These are phyloP conservation scores for Annulohypoxylon stygium DNA, from an alignment of 495 filamentous ascomycete genomes.

Conservation along the genomic window DNA sequence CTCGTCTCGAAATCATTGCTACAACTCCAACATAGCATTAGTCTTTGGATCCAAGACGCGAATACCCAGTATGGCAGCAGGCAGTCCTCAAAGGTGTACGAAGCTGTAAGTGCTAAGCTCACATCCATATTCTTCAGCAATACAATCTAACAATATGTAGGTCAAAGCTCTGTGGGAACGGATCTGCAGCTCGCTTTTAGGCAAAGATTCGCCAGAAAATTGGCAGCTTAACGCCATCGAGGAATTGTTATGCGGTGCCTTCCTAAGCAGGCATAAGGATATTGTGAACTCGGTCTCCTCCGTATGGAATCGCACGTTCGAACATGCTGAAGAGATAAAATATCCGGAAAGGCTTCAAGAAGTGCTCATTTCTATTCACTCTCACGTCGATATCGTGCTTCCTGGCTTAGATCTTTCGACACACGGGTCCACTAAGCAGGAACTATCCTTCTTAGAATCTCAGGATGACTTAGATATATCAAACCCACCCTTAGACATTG, in stretches of 20 bases:
- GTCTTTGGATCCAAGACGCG: constrained; percentile 71
- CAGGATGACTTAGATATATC: constrained; percentile 59
- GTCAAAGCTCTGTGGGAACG: constrained; percentile 58
- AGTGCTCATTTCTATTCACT: constrained; percentile 54
- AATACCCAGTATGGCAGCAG: constrained; percentile 53
- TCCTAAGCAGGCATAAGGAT: constrained; percentile 58
- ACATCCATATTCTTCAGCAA: background rate
- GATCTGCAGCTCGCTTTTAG: constrained; percentile 51
- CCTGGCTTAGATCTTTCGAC: constrained; percentile 56
- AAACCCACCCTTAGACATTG: constrained; percentile 36
- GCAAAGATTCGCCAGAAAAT: constrained; percentile 50
- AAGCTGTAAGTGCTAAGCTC: constrained; percentile 53
- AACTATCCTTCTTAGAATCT: constrained; percentile 64
- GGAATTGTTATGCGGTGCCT: constrained; percentile 57
- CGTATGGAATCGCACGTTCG: constrained; percentile 62
- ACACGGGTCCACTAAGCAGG: constrained; percentile 46
- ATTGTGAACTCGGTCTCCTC: constrained; percentile 57
- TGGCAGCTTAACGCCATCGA: constrained; percentile 56
- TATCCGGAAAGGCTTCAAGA: constrained; percentile 60
- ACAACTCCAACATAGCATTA: constrained; percentile 70
- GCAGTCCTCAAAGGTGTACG: constrained; percentile 47
- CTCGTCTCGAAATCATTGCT: constrained; percentile 58
- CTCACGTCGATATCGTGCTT: constrained; percentile 57
- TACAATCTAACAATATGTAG: constrained; percentile 49
- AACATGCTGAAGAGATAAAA: constrained; percentile 52